These are phyloP conservation scores for Xylaria nigripes DNA, from an alignment of 495 filamentous ascomycete species.

Conservation along the genomic window DNA sequence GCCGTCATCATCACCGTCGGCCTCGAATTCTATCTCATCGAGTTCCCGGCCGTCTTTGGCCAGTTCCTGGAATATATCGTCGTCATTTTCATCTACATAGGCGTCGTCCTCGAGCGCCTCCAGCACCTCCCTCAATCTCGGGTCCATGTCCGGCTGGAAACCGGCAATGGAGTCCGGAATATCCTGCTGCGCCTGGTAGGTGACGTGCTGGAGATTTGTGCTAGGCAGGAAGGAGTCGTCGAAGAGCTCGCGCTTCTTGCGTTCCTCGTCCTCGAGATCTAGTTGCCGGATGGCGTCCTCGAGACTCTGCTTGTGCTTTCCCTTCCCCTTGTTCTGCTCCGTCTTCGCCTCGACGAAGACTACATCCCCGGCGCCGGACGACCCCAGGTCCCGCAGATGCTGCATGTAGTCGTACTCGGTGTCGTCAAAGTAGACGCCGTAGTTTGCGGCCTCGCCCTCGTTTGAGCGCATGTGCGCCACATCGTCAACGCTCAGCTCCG, in stretches of 20 bases:
- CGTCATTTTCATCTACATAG: constrained; percentile 84
- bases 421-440: constrained; percentile 83
- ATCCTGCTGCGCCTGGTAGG: constrained; percentile 91
- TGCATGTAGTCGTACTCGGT: constrained; percentile 99
- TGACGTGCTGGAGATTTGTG: constrained; percentile 59
- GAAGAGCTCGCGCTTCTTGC: constrained; percentile 48
- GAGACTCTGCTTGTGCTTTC: constrained; percentile 54
- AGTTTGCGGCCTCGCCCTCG: constrained; percentile 90
- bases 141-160: constrained; percentile 98
- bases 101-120: constrained; percentile 95
- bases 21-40: constrained; percentile 44
- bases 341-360: constrained; percentile 69
- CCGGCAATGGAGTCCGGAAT: constrained; percentile 84
- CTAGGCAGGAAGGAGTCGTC: constrained; percentile 62
- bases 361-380: constrained; percentile 44
- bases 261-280: constrained; percentile 45
- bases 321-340: constrained; percentile 58
- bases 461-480: constrained; percentile 60
- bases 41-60: constrained; percentile 63
- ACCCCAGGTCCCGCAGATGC: constrained; percentile 78
- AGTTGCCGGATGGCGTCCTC: constrained; percentile 72
- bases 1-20: constrained; percentile 59
- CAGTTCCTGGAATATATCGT: constrained; percentile 72
- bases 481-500: constrained; percentile 59
- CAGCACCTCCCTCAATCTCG: constrained; percentile 79